phyloP scores from a whole-genome alignment of 805 yeast species.

The Kodamaea nitidulidarum region DNA sequence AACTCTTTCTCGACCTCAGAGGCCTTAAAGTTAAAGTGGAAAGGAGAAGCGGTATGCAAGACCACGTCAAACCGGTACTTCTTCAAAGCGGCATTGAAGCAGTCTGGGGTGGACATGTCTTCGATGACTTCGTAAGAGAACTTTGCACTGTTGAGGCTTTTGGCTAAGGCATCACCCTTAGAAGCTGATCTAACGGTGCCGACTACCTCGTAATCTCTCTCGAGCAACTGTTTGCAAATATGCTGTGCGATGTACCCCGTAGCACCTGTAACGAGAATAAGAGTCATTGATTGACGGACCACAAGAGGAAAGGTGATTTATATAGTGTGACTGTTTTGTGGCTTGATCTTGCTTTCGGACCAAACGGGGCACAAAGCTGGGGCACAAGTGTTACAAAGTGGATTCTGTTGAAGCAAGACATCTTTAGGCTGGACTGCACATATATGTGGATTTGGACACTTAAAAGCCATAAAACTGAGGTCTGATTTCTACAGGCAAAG shows the following conservation, averaged over 20 bases:
- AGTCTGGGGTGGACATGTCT: slow-evolving; percentile 44
- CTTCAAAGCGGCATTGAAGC: slow-evolving; percentile 44
- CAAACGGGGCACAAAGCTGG: too few relatives aligned
- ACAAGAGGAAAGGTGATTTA: not conserved
- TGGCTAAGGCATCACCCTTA: slow-evolving; percentile 18
- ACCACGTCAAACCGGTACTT: slow-evolving; percentile 48
- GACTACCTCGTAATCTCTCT: slow-evolving; percentile 42
- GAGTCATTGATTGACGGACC: not conserved
- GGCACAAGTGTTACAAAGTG: too few relatives aligned
- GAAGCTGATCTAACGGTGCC: slow-evolving; percentile 45
- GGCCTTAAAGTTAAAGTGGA: slow-evolving; percentile 37
- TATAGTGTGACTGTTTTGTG: too few relatives aligned
- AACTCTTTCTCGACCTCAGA: slow-evolving; percentile 46
- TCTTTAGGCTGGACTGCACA: too few relatives aligned
- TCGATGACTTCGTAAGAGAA: slow-evolving; percentile 41
- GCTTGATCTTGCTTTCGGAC: too few relatives aligned
- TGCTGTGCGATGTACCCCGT: slow-evolving; percentile 48
- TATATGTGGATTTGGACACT: too few relatives aligned
- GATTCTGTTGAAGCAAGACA: too few relatives aligned
- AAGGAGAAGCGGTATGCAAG: slow-evolving; percentile 64
- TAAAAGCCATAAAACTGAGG: too few relatives aligned
- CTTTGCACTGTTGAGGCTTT: slow-evolving; percentile 14
- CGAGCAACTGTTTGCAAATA: slow-evolving; percentile 38
- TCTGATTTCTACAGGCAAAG: too few relatives aligned
- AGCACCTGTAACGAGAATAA: slow-evolving; percentile 47